A percentile compares a stretch with the other conserved stretches of the same genome.
phyloP scores from a whole-genome alignment of 345 rosid genomes.

The Acer saccharum region DNA sequence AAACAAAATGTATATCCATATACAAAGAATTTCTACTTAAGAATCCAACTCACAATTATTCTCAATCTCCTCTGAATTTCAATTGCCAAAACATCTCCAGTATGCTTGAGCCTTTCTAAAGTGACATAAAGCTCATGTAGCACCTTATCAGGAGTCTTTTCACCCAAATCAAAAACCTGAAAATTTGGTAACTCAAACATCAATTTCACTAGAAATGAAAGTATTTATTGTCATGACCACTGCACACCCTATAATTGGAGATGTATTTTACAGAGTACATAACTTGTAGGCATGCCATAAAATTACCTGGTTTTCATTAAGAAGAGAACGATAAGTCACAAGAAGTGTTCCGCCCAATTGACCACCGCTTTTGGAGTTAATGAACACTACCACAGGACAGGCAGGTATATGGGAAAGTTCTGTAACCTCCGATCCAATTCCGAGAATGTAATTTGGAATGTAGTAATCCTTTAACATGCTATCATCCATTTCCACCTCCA shows the following conservation, averaged over 20 bases:
- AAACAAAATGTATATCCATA: background rate
- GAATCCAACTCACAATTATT: slow-evolving; percentile 55
- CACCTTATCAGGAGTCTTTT: slow-evolving; percentile 54
- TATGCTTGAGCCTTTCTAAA: slow-evolving; percentile 36
- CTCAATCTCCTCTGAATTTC: slow-evolving; percentile 52
- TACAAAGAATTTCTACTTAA: background rate
- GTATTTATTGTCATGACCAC: background rate
- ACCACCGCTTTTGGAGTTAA: slow-evolving; percentile 77
- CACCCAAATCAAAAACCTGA: slow-evolving; percentile 66
- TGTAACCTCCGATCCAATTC: slow-evolving; percentile 28
- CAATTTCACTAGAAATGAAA: background rate
- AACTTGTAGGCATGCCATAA: background rate
- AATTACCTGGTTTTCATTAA: slow-evolving; percentile 57
- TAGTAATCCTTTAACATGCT: slow-evolving; percentile 28
- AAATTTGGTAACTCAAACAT: background rate
- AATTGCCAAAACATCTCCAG: slow-evolving; percentile 56
- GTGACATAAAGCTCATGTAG: slow-evolving; percentile 48
- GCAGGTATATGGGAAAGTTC: slow-evolving; percentile 24
- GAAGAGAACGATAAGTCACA: slow-evolving; percentile 51
- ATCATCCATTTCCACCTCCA: slow-evolving; percentile 8
- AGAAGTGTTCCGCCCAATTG: slow-evolving; percentile 71
- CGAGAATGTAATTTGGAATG: slow-evolving; percentile 51
- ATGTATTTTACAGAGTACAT: background rate
- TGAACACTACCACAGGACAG: slow-evolving; percentile 67
- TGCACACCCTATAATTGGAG: background rate